phyloP scores from a whole-genome alignment of 768 basidiomycete species.

The Phanerochaete carnosa region DNA sequence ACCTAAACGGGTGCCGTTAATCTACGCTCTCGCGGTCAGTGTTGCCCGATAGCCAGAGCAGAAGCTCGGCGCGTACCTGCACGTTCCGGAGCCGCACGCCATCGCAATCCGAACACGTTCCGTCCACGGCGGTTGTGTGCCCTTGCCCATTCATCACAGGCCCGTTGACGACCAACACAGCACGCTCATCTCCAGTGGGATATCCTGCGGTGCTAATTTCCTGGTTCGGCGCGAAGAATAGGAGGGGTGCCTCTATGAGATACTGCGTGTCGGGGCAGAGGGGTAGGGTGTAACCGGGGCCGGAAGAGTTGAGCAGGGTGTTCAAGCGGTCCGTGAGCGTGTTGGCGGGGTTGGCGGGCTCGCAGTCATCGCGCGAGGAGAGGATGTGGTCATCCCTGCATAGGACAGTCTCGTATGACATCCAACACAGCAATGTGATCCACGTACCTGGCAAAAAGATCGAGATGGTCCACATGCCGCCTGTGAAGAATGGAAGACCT shows the following conservation, averaged over 20 bases:
- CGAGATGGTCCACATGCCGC: slow-evolving; percentile 6
- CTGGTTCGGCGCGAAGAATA: slow-evolving; percentile 64
- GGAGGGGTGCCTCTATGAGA: slow-evolving; percentile 59
- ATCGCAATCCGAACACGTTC: slow-evolving; percentile 55
- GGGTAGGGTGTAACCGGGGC: slow-evolving; percentile 59
- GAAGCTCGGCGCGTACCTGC: slow-evolving; percentile 46
- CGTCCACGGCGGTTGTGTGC: slow-evolving; percentile 72
- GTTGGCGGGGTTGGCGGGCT: slow-evolving; percentile 53
- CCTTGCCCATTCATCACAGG: slow-evolving; percentile 57
- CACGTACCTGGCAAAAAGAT: slow-evolving; percentile 10
- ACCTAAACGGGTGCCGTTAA: slow-evolving; percentile 67
- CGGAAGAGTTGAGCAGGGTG: slow-evolving; percentile 58
- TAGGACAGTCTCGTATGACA: neutral
- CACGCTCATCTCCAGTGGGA: slow-evolving; percentile 63
- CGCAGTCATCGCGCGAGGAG: slow-evolving; percentile 23
- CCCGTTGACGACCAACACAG: slow-evolving; percentile 67
- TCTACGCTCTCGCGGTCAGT: slow-evolving; percentile 34
- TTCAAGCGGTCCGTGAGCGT: slow-evolving; percentile 66
- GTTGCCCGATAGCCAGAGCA: neutral
- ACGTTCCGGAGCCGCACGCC: slow-evolving; percentile 67
- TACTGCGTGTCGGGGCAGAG: slow-evolving; percentile 68
- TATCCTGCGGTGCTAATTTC: slow-evolving; percentile 83
- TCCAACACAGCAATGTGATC: neutral
- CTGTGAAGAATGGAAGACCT: slow-evolving; percentile 5
- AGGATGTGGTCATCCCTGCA: slow-evolving; percentile 8